A percentile compares a stretch with the other conserved stretches of the same genome.
These are phyloP conservation scores for Penicillium subrubescens DNA, from an alignment of 495 filamentous ascomycete genomes.

Conservation along the genomic window DNA sequence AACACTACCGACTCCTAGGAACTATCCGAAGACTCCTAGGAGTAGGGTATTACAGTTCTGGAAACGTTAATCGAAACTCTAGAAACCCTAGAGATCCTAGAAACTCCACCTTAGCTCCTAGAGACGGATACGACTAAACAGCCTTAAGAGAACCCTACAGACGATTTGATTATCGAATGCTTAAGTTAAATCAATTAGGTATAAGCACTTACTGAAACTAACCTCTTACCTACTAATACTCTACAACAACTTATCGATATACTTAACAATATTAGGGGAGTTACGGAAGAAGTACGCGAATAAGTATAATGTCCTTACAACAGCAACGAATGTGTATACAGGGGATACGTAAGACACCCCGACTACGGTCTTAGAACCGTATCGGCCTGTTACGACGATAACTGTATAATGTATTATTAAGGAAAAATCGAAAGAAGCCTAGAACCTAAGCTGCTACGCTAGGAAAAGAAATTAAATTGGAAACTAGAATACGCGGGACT, in stretches of 20 bases:
- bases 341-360: not conserved
- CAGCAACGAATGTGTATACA: not conserved
- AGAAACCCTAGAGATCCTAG: not conserved
- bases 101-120: not conserved
- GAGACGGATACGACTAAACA: slow-evolving; percentile 6
- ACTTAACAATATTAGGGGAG: too few relatives aligned
- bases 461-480: not conserved
- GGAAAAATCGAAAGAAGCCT: not conserved
- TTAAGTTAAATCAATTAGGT: too few relatives aligned
- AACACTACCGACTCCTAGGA: too few relatives aligned
- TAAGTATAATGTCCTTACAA: not conserved
- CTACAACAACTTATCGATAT: too few relatives aligned
- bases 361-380: not conserved
- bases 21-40: too few relatives aligned
- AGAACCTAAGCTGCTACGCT: not conserved
- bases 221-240: too few relatives aligned
- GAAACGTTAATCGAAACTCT: not conserved
- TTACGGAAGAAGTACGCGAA: not conserved
- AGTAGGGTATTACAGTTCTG: not conserved
- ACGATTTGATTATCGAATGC: too few relatives aligned
- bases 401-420: not conserved
- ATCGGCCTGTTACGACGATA: not conserved
- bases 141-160: slow-evolving; percentile 26
- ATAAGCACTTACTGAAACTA: too few relatives aligned
- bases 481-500: not conserved